Conservation (phyloP, 2,329 filamentous ascomycete genomes). For the Periconia digitata region DNA sequence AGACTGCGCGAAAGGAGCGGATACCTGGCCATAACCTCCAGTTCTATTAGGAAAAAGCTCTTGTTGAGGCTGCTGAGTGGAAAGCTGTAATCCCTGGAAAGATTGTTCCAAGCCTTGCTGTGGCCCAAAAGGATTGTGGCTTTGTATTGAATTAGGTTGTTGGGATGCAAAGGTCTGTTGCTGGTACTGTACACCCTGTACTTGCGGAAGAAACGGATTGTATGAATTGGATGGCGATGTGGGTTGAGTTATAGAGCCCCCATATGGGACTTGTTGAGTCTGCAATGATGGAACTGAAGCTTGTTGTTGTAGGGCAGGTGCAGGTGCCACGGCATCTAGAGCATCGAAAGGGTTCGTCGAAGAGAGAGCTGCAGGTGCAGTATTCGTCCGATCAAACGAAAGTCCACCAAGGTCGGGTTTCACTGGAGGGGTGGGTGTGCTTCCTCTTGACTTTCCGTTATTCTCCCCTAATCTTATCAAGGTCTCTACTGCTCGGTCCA, state of each 20-base stretch:
- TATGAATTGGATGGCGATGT: conserved; percentile 51
- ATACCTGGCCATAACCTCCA: conserved; percentile 57
- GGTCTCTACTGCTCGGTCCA: conserved; percentile 84
- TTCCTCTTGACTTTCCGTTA: conserved; percentile 46
- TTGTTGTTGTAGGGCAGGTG: too few species aligned
- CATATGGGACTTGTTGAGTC: conserved; percentile 32
- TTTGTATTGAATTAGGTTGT: not conserved
- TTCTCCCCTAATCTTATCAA: conserved; percentile 77
- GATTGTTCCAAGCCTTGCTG: conserved; percentile 61
- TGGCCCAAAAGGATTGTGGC: conserved; percentile 15
- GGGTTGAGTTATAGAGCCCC: conserved; percentile 21
- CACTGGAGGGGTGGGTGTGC: conserved; percentile 49
- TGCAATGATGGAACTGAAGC: conserved; percentile 30
- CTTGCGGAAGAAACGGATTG: conserved; percentile 67
- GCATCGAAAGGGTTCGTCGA: conserved; percentile 50
- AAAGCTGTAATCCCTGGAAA: conserved; percentile 75
- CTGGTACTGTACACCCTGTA: conserved; percentile 31
- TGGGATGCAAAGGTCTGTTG: conserved; percentile 17
- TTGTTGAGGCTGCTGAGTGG: conserved; percentile 26
- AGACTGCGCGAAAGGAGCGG: conserved; percentile 39
- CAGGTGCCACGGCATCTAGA: conserved; percentile 36
- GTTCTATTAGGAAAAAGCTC: conserved; percentile 75
- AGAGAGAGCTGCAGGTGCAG: conserved; percentile 22
- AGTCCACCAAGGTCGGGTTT: conserved; percentile 53
- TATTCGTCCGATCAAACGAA: conserved; percentile 43